phyloP scores from a whole-genome alignment of 805 yeast genomes.

The Scheffersomyces stipitis region DNA sequence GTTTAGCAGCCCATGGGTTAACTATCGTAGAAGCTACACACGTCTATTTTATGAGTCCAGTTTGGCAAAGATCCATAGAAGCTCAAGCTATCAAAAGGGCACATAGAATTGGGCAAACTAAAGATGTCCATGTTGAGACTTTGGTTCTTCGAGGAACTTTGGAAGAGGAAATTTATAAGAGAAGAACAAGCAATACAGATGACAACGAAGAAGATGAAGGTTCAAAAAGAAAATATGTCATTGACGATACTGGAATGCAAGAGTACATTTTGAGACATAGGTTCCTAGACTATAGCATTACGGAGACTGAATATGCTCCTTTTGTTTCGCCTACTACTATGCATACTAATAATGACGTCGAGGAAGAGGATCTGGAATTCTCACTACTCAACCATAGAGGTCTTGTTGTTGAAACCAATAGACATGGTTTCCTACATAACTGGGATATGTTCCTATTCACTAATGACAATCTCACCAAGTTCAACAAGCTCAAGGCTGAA shows the following conservation, averaged over 20 bases:
- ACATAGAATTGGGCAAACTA: conserved; percentile 69
- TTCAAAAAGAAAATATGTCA: conserved; percentile 37
- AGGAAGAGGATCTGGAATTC: conserved; percentile 16
- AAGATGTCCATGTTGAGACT: conserved; percentile 69
- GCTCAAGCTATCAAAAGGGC: conserved; percentile 80
- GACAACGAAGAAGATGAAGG: conserved; percentile 7
- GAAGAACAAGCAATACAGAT: conserved; percentile 20
- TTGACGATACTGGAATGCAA: conserved; percentile 61
- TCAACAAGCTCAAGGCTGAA: conserved; percentile 20
- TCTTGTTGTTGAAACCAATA: conserved; percentile 5
- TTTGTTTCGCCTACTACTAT: conserved; percentile 27
- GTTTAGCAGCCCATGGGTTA: conserved; percentile 67
- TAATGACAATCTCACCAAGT: conserved; percentile 27
- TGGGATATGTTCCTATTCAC: conserved; percentile 35
- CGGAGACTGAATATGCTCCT: conserved; percentile 36
- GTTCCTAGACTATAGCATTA: conserved; percentile 36
- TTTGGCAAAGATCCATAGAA: conserved; percentile 67
- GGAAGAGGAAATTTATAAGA: conserved; percentile 65
- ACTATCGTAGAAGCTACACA: conserved; percentile 67
- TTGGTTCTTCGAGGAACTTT: conserved; percentile 59
- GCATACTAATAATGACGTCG: neutral
- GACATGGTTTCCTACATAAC: conserved; percentile 4
- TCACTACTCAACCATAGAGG: conserved; percentile 24
- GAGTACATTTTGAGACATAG: conserved; percentile 51
- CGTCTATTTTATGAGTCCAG: conserved; percentile 70